Base-by-base conservation (phyloP, 2,329 filamentous ascomycete genomes). In the Aspergillus persii region DNA sequence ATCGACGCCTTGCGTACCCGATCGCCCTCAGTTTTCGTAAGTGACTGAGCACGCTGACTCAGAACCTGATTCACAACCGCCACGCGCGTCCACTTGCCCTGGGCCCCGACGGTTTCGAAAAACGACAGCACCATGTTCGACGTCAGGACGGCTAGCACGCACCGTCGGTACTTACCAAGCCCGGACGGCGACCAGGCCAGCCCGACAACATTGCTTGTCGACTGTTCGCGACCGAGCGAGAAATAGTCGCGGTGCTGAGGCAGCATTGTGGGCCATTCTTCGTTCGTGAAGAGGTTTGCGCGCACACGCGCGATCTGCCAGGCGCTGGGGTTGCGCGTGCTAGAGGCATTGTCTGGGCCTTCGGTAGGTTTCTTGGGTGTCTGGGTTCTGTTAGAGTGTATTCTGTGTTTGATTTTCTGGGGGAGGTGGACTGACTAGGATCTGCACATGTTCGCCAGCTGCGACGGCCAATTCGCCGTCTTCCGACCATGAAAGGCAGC, bases 221-320 rank as follows among this genome's bases (percentile, higher is more conserved):
- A 86, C 54, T 85, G 80, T 66, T 88, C 85, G 62, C 85, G 83
- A 2, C 84, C 85, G 27, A 86, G 67, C 0, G 84, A 86, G 66
- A 83, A 84, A 18, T 77, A 72, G 12, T 75, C 66, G 31, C 80
- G 76, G 11, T 77, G 74, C 15, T 80, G 76, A 8, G 83, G 80
- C 9, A 79, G 69, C 53, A 79, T 77, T n/a, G 62, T 63, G 0
- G 77, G 71, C 77, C 79, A 80, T 66, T 87, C 85, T 6, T 74
- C 70, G 9, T 73, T 67, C 1, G 80, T 81, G 68, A 86, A 87
- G 55, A 77, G 68, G 63, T 84, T 84, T 55, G 77, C 78, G 48
- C 77, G 76, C 57, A 87, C 71, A 50, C 75, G 74, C 41, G 66
- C 73, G 12, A 67, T 70, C 18, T 72, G 66, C 77, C 79, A 81